These are phyloP conservation scores for Cetraspora pellucida DNA, from an alignment of 192 early-diverging fungal species.

Conservation along the genomic window DNA sequence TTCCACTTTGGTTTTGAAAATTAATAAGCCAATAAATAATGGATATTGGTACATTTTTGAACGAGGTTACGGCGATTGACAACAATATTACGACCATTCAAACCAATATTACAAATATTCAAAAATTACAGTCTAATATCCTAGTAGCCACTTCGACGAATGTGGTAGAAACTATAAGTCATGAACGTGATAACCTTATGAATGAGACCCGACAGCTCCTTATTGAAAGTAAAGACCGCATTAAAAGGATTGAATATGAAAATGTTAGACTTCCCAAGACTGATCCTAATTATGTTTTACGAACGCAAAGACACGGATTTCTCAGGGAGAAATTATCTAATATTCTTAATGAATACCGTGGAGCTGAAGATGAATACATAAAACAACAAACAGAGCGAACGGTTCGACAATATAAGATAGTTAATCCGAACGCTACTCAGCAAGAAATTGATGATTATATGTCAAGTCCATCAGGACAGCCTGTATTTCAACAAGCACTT, in stretches of 20 bases:
- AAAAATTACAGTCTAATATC: conserved; percentile 6
- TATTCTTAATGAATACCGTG: conserved; percentile 56
- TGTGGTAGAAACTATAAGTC: background rate
- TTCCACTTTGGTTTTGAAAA: no score
- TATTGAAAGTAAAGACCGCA: conserved; percentile 9
- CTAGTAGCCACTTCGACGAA: conserved; percentile 10
- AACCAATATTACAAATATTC: conserved; percentile 9
- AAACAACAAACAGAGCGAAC: conserved; percentile 80
- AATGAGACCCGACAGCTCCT: background rate
- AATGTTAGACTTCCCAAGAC: background rate
- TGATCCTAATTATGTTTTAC: conserved; percentile 4
- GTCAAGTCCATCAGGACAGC: conserved; percentile 44
- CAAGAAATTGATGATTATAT: conserved; percentile 76
- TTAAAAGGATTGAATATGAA: conserved; percentile 23
- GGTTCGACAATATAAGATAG: conserved; percentile 81
- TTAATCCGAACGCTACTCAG: conserved; percentile 78
- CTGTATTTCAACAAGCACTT: conserved; percentile 55
- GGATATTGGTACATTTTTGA: background rate
- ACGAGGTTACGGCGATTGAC: conserved; percentile 6
- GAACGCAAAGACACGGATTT: conserved; percentile 31
- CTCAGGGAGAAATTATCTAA: conserved; percentile 64
- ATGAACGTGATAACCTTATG: background rate
- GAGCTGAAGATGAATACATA: conserved; percentile 74
- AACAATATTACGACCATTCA: background rate
- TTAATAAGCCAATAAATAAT: background rate